Evolutionary conservation across 208 protist species (phyloP), one percentile per base, ranked within the genome.

Genomic region (Strigomonas culicis): DNA sequence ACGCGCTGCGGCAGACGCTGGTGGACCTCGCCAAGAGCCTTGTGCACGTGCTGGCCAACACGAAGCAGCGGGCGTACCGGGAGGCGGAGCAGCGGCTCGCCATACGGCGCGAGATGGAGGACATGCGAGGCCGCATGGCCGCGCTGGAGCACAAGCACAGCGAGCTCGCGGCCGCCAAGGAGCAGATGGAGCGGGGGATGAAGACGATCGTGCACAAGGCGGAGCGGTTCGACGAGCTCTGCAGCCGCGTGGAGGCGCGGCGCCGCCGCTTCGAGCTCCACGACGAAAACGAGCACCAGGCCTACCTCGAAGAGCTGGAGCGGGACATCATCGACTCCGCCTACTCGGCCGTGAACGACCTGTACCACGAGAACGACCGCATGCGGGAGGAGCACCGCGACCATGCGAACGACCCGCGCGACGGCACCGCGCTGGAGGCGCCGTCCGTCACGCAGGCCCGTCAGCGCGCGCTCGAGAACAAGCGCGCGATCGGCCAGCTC

Each of bases 271-370:
- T 86, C 65, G 82, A 79, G 36, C 65, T 63, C 19, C 78, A 83
- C 59, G 46, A 68, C 28, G 64, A 80, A 50, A 80, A 90, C n/a
- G 68, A 84, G 59, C 86, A 95, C 61, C 47, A 74, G 17, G 41
- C 61, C 0, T 59, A 93, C 3, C 70, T 95, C 36, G 72, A 83
- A 66, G 79, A 88, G 70, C 65, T 92, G n/a, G 84, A 92, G 71
- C 68, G 84, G 59, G 75, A 74, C 34, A 86, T 86, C 60, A 73
- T 67, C 31, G 34, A 75, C 21, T 59, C 76, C 0, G 82, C 82
- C 19, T 82, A 55, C n/a, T 70, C 75, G 31, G 84, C 86, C 27
- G 58, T 88, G 6, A 74, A 84, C 65, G 66, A 36, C 55, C 66
- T 95, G 34, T 88, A 86, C 71, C 66, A 76, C 28, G 72, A 79